phyloP scores from a whole-genome alignment of 495 filamentous ascomycete species.

The Cryomyces minteri region DNA sequence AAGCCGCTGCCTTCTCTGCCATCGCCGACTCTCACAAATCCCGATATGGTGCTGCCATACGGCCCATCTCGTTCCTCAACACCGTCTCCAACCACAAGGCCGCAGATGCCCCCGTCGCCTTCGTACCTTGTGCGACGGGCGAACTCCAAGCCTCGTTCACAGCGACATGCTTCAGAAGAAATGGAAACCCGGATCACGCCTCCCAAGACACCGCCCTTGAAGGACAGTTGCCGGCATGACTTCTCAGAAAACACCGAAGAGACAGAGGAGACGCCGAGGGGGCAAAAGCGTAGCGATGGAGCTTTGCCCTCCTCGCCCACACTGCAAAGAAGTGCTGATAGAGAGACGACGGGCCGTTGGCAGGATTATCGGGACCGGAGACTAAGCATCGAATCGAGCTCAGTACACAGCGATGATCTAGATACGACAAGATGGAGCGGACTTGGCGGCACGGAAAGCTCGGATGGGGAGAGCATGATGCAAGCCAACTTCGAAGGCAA shows the following conservation, averaged over 20 bases:
- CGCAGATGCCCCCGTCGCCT: neutral
- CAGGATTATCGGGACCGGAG: constrained; percentile 1
- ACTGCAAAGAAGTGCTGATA: neutral
- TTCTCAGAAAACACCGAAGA: neutral
- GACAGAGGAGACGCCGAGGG: neutral
- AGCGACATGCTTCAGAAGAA: neutral
- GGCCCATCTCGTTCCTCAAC: constrained; percentile 8
- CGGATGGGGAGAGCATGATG: constrained; percentile 10
- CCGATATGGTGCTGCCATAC: constrained; percentile 78
- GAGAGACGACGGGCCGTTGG: constrained; percentile 1
- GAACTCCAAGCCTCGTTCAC: neutral
- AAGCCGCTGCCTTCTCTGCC: constrained; percentile 14
- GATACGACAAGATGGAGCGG: constrained; percentile 14
- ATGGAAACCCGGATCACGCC: neutral
- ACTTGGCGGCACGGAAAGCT: constrained; percentile 6
- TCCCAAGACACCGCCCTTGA: neutral
- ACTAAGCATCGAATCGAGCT: constrained; percentile 10
- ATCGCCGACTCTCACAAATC: constrained; percentile 80
- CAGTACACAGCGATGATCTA: constrained; percentile 16
- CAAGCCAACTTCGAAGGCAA: constrained; percentile 7
- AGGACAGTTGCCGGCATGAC: neutral
- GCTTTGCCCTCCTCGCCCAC: constrained; percentile 11
- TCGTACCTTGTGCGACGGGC: neutral
- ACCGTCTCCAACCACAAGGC: neutral
- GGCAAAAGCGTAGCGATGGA: constrained; percentile 1